Percentiles rank a stretch among this genome's conserved stretches.
These are phyloP conservation scores for Phytophthora agathidicida DNA, from an alignment of 352 stramenopile species.

Conservation along the genomic window DNA sequence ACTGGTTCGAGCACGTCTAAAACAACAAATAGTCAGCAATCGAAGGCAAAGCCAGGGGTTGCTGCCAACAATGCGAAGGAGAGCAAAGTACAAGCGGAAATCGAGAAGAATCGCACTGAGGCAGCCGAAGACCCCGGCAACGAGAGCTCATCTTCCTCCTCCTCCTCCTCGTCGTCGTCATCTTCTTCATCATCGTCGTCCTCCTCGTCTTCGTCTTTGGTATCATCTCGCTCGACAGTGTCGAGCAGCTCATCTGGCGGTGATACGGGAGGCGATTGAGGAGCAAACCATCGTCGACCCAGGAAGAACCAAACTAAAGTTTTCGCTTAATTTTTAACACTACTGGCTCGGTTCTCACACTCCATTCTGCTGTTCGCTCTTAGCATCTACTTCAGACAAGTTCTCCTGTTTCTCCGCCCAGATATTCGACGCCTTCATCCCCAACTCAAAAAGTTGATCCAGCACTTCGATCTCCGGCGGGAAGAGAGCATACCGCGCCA, in stretches of 20 bases:
- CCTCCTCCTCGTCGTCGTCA: constrained; percentile 49
- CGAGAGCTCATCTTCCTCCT: constrained; percentile 56
- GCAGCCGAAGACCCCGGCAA: constrained; percentile 45
- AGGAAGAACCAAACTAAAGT: constrained; percentile 8
- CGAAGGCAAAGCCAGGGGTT: constrained; percentile 11
- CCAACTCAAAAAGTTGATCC: constrained; percentile 71
- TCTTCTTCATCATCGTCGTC: constrained; percentile 53
- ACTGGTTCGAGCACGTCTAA: constrained; percentile 11
- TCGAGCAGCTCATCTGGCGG: constrained; percentile 65
- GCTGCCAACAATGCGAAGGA: constrained; percentile 19
- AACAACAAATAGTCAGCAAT: constrained; percentile 4
- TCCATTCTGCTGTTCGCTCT: not conserved
- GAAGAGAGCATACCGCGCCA: constrained; percentile 62
- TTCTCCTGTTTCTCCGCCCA: constrained; percentile 48
- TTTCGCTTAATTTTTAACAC: constrained; percentile 16
- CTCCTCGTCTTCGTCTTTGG: constrained; percentile 56
- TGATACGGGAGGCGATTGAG: constrained; percentile 13
- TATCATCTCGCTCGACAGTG: constrained; percentile 38
- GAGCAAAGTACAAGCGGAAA: constrained; percentile 13
- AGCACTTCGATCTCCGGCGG: constrained; percentile 59
- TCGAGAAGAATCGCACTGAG: constrained; percentile 31
- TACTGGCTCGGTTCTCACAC: constrained; percentile 10
- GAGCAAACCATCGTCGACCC: too few species aligned
- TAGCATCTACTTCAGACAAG: not conserved
- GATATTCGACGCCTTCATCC: constrained; percentile 50